phyloP scores from a whole-genome alignment of 176 grass and related monocot species.

The Oryza punctata region DNA sequence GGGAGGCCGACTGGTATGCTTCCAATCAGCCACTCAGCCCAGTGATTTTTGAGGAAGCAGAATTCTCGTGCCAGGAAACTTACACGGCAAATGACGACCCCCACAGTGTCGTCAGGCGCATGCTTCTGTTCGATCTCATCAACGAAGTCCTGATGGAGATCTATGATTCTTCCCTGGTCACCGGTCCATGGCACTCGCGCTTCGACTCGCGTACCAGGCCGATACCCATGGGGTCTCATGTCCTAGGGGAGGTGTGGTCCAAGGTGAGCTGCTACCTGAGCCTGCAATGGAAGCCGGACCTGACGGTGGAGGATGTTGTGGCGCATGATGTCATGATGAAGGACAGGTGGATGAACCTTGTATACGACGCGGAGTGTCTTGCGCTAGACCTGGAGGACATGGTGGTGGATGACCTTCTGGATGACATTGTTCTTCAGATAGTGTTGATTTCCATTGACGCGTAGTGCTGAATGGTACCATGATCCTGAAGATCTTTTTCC shows the following conservation, averaged over 20 bases:
- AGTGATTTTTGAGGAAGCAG: conserved; percentile 64
- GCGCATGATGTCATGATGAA: conserved; percentile 60
- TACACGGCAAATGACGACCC: conserved; percentile 38
- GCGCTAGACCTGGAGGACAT: conserved; percentile 65
- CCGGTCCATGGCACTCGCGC: conserved; percentile 46
- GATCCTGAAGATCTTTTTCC: background rate
- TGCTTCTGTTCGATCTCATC: conserved; percentile 94
- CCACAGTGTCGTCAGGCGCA: conserved; percentile 50
- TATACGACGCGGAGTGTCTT: conserved; percentile 52
- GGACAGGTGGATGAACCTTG: conserved; percentile 81
- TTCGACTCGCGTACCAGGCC: conserved; percentile 46
- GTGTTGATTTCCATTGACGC: conserved; percentile 42
- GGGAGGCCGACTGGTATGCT: conserved; percentile 60
- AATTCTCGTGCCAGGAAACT: conserved; percentile 45
- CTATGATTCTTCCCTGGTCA: conserved; percentile 58
- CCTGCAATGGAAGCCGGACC: conserved; percentile 48
- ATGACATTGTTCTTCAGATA: conserved; percentile 70
- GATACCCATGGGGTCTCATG: conserved; percentile 57
- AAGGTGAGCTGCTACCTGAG: conserved; percentile 62
- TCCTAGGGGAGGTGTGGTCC: conserved; percentile 80
- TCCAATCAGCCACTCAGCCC: conserved; percentile 61
- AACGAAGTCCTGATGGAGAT: conserved; percentile 78
- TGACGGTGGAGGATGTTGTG: conserved; percentile 67
- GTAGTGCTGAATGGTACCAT: background rate
- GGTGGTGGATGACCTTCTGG: conserved; percentile 76